Conservation (phyloP, 208 protist genomes). For the Leishmania aethiopica region DNA sequence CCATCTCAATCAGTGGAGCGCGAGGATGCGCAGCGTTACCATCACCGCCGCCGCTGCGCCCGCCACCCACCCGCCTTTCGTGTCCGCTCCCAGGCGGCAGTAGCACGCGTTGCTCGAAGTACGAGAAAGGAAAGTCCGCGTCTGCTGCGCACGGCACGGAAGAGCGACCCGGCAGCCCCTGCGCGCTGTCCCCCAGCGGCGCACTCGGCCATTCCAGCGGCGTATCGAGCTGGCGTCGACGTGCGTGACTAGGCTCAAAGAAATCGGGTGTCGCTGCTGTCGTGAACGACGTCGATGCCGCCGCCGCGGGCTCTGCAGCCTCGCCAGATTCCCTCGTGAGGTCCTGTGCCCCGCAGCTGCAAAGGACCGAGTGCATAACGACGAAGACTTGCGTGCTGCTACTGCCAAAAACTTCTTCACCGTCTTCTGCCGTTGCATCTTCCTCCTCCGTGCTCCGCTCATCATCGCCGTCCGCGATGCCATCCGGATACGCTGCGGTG, state of each 20-base stretch:
- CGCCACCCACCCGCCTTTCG: constrained; percentile 12
- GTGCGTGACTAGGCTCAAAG: not conserved
- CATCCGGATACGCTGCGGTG: not conserved
- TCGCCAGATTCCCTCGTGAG: not conserved
- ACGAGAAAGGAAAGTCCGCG: constrained; percentile 21
- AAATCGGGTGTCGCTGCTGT: not conserved
- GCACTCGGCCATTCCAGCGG: not conserved
- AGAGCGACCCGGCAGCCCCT: not conserved
- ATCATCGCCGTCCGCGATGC: not conserved
- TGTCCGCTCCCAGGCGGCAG: constrained; percentile 52
- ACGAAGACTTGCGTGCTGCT: constrained; percentile 24
- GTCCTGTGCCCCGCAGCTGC: constrained; percentile 30
- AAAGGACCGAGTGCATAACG: constrained; percentile 57
- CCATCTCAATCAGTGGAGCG: not conserved
- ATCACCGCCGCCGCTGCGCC: not conserved
- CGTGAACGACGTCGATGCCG: not conserved
- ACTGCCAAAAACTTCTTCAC: not conserved
- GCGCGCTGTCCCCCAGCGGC: not conserved
- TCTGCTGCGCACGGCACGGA: not conserved
- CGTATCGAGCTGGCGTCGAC: not conserved
- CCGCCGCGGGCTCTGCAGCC: not conserved
- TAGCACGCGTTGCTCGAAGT: constrained; percentile 55
- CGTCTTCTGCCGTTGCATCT: constrained; percentile 18
- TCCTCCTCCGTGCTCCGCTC: constrained; percentile 27
- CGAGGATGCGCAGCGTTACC: not conserved